These are phyloP conservation scores for Cudoniella acicularis DNA, from an alignment of 495 filamentous ascomycete species.

Conservation along the genomic window DNA sequence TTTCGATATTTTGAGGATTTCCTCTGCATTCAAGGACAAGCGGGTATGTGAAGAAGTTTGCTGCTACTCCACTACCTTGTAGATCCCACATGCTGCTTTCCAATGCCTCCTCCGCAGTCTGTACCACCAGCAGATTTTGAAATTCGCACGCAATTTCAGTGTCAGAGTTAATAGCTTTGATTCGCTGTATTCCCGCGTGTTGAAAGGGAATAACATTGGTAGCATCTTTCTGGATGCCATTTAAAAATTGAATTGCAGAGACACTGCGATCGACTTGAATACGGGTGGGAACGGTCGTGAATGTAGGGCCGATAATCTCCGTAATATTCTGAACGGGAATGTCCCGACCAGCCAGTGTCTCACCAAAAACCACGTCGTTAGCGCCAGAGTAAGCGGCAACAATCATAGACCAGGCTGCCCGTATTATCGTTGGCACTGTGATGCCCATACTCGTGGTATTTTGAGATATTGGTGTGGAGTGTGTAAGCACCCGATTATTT, in stretches of 20 bases:
- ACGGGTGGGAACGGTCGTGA: constrained; percentile 63
- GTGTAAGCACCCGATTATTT: background rate
- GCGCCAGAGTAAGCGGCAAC: constrained; percentile 28
- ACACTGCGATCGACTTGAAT: constrained; percentile 25
- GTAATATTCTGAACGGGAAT: constrained; percentile 47
- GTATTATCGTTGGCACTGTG: constrained; percentile 18
- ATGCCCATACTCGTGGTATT: constrained; percentile 2
- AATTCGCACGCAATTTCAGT: constrained; percentile 63
- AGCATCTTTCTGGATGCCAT: constrained; percentile 47
- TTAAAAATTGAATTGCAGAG: background rate
- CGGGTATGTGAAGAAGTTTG: constrained; percentile 19
- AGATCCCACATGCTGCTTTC: background rate
- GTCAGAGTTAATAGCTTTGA: constrained; percentile 56
- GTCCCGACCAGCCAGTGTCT: constrained; percentile 56
- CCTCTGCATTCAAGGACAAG: constrained; percentile 22
- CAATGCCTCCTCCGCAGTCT: background rate
- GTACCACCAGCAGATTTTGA: constrained; percentile 38
- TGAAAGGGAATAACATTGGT: constrained; percentile 56
- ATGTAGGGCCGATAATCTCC: constrained; percentile 54
- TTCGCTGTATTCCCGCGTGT: constrained; percentile 67
- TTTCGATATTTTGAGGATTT: constrained; percentile 5
- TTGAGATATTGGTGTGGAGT: background rate
- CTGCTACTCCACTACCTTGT: background rate
- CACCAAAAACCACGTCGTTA: constrained; percentile 49
- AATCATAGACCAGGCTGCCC: constrained; percentile 37